Evolutionary conservation across 2,329 filamentous ascomycete species (phyloP), one percentile per base, ranked within the genome.

Genomic region (Cordyceps cicadae): DNA sequence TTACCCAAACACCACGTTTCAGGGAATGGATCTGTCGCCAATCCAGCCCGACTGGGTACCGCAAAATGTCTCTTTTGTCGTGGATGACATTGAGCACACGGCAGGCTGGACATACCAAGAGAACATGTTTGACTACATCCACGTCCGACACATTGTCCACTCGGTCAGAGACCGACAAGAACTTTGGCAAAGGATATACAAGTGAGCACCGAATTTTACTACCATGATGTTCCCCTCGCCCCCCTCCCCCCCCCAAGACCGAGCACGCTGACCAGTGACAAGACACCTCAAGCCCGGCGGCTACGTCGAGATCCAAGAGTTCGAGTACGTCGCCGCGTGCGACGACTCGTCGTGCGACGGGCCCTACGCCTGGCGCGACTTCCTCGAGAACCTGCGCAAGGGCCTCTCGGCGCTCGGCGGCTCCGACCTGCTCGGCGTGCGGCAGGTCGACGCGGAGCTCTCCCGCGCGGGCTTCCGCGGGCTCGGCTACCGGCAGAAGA

Each of bases 211-310:
- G 32, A 19, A 45, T 2, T 24, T 24, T 24, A 2, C 24, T 4
- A 24, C 24, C 24, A 24, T 24, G 24, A 24, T 24, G 24, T 24
- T 24, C 24, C 24, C 24, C 24, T 24, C 24, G 24, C 3, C 24
- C 24, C 24, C 24, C 6, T 14, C 7, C 19, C 0, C 17, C 11
- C 14, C 29, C 11, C 29, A 11, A 32, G 6, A 15, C 26, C 14
- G 14, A 11, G 15, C 15, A 6, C 12, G 12, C 48, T 32, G 15
- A 53, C 51, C 6, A 3, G 5, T 9, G 15, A 21, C 29, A 80
- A 80, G 78, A 58, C 78, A 81, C 64, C 69, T 81, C 9, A 80
- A 81, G 62, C 79, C 80, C 1, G 79, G 79, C 34, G 80, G 79
- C 29, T 81, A 76, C 60, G 70, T 82, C 29, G 79, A 82, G 64